A percentile compares a stretch with the other conserved stretches of the same genome.
These are phyloP conservation scores for Pythium biforme DNA, from an alignment of 352 stramenopile species.

Conservation along the genomic window DNA sequence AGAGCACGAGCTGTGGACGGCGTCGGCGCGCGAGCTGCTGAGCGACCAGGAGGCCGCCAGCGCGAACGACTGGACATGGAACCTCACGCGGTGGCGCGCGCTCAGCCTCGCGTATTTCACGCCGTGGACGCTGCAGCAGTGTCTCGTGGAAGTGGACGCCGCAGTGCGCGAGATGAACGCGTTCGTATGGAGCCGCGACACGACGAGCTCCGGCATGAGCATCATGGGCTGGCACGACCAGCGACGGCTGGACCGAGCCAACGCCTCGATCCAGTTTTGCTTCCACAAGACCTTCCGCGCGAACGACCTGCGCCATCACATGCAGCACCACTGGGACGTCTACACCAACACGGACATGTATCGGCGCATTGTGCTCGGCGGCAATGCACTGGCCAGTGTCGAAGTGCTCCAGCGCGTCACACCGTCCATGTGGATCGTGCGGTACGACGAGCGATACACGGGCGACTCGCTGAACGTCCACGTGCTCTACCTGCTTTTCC, in stretches of 20 bases:
- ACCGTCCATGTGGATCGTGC: constrained; percentile 4
- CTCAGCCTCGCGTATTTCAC: constrained; percentile 6
- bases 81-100: constrained; percentile 5
- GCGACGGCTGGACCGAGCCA: not conserved
- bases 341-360: constrained; percentile 17
- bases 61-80: not conserved
- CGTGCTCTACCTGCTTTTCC: constrained; percentile 17
- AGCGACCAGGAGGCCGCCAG: not conserved
- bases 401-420: constrained; percentile 11
- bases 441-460: constrained; percentile 13
- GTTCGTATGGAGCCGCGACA: constrained; percentile 8
- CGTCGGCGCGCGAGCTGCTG: not conserved
- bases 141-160: constrained; percentile 1
- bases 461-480: constrained; percentile 10
- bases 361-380: constrained; percentile 5
- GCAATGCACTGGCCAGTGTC: not conserved
- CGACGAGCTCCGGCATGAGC: constrained; percentile 8
- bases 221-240: constrained; percentile 21
- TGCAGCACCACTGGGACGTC: constrained; percentile 9
- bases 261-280: constrained; percentile 10
- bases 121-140: constrained; percentile 3
- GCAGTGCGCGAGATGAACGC: constrained; percentile 14
- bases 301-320: constrained; percentile 9
- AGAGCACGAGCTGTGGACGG: constrained; percentile 10
- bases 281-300: constrained; percentile 19